These are phyloP conservation scores for Trichophyton schoenleinii DNA, from an alignment of 2,329 filamentous ascomycete species.

Conservation along the genomic window DNA sequence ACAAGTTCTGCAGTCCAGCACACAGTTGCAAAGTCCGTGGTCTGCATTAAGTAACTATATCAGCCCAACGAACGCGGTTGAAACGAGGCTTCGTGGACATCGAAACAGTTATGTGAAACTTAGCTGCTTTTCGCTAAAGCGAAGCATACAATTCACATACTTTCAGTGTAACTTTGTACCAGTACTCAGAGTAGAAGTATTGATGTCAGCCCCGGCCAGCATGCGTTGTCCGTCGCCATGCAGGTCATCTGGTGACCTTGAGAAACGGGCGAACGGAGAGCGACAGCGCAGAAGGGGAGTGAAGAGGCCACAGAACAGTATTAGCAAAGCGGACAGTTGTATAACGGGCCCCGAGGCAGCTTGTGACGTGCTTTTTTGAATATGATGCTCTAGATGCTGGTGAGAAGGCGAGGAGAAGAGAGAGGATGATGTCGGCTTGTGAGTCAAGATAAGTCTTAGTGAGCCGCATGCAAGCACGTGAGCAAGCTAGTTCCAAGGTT, in stretches of 20 bases:
- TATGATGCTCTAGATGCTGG: not conserved
- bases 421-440: not conserved
- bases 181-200: not conserved
- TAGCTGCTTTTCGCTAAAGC: not conserved
- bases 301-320: not conserved
- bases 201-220: not conserved
- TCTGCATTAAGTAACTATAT: not conserved
- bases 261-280: conserved; percentile 1
- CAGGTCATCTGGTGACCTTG: conserved; percentile 4
- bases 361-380: not conserved
- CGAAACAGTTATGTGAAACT: not conserved
- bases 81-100: not conserved
- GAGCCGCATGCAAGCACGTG: not conserved
- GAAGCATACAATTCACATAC: conserved; percentile 1
- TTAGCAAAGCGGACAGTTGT: not conserved
- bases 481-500: not conserved
- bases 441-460: not conserved
- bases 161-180: conserved; percentile 4
- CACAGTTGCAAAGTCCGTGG: not conserved
- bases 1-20: not conserved
- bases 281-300: not conserved
- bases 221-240: not conserved
- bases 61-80: not conserved
- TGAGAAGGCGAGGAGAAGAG: not conserved
- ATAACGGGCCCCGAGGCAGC: not conserved